Evolutionary conservation across 179 eudicot genomes (phyloP), one percentile per base, ranked within the genome.

Genomic region (Spinacia oleracea): DNA sequence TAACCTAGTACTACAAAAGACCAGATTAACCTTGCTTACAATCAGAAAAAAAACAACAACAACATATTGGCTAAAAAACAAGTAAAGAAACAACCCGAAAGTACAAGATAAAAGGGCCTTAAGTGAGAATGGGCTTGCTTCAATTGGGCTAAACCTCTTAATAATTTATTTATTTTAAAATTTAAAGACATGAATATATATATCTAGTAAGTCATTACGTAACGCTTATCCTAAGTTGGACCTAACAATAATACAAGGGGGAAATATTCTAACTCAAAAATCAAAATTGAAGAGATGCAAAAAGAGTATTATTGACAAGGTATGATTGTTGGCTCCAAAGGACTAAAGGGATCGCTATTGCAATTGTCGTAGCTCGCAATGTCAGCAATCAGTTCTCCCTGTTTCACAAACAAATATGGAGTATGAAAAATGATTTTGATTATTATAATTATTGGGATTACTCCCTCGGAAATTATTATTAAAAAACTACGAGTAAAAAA

Each of bases 271-370:
- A 34, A 9, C 29, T 35, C 50, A 51, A 67, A 34, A 9, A 20
- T 35, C 50, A 51, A 67, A 46, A 34, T 58, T 81, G 59, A 43
- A 56, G 10, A 7, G 34, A 42, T 25, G 4, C n/a, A 35, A 12
- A 40, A 58, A 20, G 21, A 4, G 75, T 77, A 91, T 71, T 20
- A 6, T 55, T 80, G 34, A 89, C 98, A 92, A 63, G 91, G 74
- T 65, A 92, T 75, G 51, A 86, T 80, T 3, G 86, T 84, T 29
- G 98, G 97, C 58, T 93, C 95, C 85, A 89, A 35, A 23, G 90
- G 80, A 79, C 75, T 81, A n/a, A n/a, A n/a, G n/a, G n/a, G n/a
- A 80, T 86, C 86, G 27, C 88, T 78, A 56, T 79, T 83, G 62
- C 97, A 92, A 83, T 75, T 85, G 42, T 90, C 91, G 74, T 84